Conservation (phyloP, 257 asterid species). For the Misopates orontium region DNA sequence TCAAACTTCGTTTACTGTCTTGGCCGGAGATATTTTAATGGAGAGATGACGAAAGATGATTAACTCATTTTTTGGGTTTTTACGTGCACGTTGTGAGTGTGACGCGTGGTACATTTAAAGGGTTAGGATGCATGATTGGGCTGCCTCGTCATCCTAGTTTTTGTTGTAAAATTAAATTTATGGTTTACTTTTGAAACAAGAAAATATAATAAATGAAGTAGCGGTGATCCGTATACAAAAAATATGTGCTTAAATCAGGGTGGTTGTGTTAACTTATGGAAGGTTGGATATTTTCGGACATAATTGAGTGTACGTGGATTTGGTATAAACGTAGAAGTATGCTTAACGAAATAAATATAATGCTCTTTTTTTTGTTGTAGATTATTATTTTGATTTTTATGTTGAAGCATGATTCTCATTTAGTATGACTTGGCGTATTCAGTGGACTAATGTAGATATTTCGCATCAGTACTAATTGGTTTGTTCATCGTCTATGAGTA, state of each 20-base stretch:
- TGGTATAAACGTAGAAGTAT: constrained; percentile 20
- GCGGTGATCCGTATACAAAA: too few species aligned
- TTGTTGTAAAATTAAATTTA: not conserved
- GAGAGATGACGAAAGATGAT: constrained; percentile 24
- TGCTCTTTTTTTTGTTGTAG: too few species aligned
- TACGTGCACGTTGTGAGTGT: not conserved
- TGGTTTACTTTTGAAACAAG: constrained; percentile 36
- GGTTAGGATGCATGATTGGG: constrained; percentile 27
- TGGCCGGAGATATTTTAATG: not conserved
- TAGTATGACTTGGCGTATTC: too few species aligned
- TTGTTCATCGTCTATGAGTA: too few species aligned
- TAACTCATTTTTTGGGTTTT: constrained; percentile 2
- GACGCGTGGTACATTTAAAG: constrained; percentile 24
- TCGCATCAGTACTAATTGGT: too few species aligned
- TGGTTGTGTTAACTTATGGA: constrained; percentile 30
- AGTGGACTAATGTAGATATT: too few species aligned
- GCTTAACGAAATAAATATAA: too few species aligned
- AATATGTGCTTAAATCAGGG: constrained; percentile 20
- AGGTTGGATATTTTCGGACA: too few species aligned
- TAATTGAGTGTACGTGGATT: constrained; percentile 12
- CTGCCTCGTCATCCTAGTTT: constrained; percentile 30
- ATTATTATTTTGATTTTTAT: too few species aligned
- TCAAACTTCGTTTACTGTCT: too few species aligned
- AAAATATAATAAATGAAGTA: constrained; percentile 12
- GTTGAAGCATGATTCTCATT: too few species aligned